These are phyloP conservation scores for Allium sativum DNA, from an alignment of 106 monocot species.

Conservation along the genomic window DNA sequence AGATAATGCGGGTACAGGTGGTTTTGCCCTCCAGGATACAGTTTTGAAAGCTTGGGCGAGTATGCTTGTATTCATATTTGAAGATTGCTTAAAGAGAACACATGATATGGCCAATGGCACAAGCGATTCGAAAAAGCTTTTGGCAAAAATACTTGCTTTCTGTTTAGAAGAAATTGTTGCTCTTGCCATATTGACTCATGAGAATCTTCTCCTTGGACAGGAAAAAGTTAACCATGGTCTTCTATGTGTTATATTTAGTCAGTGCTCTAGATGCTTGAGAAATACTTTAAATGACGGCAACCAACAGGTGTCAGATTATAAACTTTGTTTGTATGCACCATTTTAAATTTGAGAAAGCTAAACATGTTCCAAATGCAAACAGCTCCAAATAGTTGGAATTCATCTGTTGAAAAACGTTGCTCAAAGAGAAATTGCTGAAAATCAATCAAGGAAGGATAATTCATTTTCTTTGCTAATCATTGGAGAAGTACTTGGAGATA, in stretches of 20 bases:
- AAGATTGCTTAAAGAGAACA: slow-evolving; percentile 47
- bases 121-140: slow-evolving; percentile 36
- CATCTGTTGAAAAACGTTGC: slow-evolving; percentile 46
- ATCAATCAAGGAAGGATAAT: slow-evolving; percentile 14
- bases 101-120: slow-evolving; percentile 24
- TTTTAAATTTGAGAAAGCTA: not conserved
- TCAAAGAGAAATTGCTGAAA: slow-evolving; percentile 54
- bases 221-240: slow-evolving; percentile 17
- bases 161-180: slow-evolving; percentile 55
- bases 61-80: slow-evolving; percentile 28
- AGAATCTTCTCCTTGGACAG: slow-evolving; percentile 10
- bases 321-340: not conserved
- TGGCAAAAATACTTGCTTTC: slow-evolving; percentile 51
- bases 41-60: slow-evolving; percentile 38
- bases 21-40: slow-evolving; percentile 9
- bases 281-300: slow-evolving; percentile 33
- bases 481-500: slow-evolving; percentile 60
- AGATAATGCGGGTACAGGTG: slow-evolving; percentile 18
- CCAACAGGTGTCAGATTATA: slow-evolving; percentile 40
- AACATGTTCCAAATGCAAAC: slow-evolving; percentile 5
- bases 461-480: slow-evolving; percentile 35
- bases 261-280: slow-evolving; percentile 34
- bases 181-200: slow-evolving; percentile 50
- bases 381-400: slow-evolving; percentile 58
- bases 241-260: slow-evolving; percentile 20